Percentiles rank a stretch among this genome's conserved stretches.
Conservation (phyloP, 768 basidiomycete species). For the Pleurotus ostreatus region DNA sequence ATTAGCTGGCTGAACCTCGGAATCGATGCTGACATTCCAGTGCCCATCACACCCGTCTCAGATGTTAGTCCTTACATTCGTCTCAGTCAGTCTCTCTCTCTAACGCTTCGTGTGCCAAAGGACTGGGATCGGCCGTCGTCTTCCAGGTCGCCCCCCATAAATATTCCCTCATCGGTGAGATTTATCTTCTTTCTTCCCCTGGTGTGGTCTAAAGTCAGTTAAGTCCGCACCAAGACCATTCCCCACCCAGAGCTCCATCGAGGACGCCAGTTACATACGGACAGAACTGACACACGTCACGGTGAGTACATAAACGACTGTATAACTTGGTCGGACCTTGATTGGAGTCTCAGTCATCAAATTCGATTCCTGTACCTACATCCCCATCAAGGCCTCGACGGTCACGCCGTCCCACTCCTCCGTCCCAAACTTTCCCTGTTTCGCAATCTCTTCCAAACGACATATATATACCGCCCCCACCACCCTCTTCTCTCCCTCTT, state of each 20-base stretch:
- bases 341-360: neutral
- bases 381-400: slow-evolving; percentile 16
- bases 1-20: slow-evolving; percentile 6
- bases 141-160: neutral
- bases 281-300: neutral
- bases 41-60: neutral
- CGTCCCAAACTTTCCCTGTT: slow-evolving; percentile 12
- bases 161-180: slow-evolving; percentile 2
- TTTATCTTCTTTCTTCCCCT: neutral
- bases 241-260: neutral
- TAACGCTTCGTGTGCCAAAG: neutral
- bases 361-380: slow-evolving; percentile 5
- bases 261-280: neutral
- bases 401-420: slow-evolving; percentile 17
- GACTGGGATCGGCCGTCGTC: neutral
- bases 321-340: too few species aligned
- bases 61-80: neutral
- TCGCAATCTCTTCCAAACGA: slow-evolving; percentile 12
- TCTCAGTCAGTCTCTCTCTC: too few species aligned
- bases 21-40: slow-evolving; percentile 4
- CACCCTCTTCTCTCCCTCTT: slow-evolving; percentile 17
- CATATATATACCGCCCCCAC: slow-evolving; percentile 18
- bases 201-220: neutral
- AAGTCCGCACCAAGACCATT: slow-evolving; percentile 1
- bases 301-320: too few species aligned